Evolutionary conservation across 164 flowering plant genomes (phyloP).

Genomic region (Piper betle): DNA sequence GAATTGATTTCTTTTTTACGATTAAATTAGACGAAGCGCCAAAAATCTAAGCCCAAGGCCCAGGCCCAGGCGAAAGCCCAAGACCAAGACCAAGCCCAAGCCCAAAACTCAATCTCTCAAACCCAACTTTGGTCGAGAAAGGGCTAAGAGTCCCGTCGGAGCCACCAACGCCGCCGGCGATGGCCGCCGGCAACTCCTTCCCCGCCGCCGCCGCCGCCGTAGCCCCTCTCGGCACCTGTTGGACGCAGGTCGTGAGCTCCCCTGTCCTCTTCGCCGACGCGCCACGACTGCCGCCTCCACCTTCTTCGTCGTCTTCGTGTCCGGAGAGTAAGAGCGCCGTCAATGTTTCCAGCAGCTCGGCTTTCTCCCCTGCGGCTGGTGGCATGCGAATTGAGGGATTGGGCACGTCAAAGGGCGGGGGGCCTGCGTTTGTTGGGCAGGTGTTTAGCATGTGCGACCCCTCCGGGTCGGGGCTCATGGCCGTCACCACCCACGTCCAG

Average conservation of each 20-base stretch:
- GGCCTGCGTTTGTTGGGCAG: conserved; percentile 95
- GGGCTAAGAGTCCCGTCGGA: background rate
- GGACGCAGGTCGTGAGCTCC: background rate
- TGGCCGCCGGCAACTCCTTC: background rate
- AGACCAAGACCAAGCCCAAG: too few species aligned
- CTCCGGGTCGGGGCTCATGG: conserved; percentile 90
- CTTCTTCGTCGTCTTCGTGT: background rate
- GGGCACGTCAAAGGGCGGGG: conserved; percentile 25
- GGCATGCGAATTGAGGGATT: conserved; percentile 38
- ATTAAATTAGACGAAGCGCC: too few species aligned
- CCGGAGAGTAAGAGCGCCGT: background rate
- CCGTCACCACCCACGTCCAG: conserved; percentile 61
- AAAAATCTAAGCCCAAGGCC: too few species aligned
- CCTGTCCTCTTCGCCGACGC: conserved; percentile 1
- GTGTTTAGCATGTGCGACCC: conserved; percentile 95
- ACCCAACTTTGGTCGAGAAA: background rate
- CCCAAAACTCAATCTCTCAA: too few species aligned
- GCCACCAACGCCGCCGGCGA: too few species aligned
- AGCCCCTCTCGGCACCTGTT: background rate
- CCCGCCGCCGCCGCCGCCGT: background rate
- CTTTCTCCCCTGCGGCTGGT: background rate
- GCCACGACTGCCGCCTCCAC: background rate
- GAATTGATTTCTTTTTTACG: too few species aligned
- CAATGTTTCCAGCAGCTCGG: conserved; percentile 3
- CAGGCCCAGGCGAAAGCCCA: too few species aligned